These are phyloP conservation scores for Cucumis cinereus DNA, from an alignment of 306 rosid species.

Conservation along the genomic window DNA sequence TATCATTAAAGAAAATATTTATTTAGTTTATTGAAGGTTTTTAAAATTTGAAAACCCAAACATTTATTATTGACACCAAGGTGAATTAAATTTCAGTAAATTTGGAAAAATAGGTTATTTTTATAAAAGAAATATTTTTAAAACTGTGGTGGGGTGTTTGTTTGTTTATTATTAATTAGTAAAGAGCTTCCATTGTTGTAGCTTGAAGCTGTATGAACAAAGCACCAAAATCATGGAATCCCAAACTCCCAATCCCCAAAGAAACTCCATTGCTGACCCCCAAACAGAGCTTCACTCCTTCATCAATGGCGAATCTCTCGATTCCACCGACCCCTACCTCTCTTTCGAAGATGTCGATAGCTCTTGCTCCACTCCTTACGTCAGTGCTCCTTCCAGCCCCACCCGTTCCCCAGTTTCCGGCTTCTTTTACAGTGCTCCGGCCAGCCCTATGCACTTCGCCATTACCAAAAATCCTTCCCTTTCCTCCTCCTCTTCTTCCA, in stretches of 20 bases:
- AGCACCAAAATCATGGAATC: slow-evolving; percentile 30
- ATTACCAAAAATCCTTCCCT: slow-evolving; percentile 11
- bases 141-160: neutral
- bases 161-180: neutral
- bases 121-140: neutral
- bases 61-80: too few relatives aligned
- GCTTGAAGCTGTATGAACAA: neutral
- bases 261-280: slow-evolving; percentile 1
- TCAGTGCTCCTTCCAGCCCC: slow-evolving; percentile 75
- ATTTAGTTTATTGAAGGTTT: too few relatives aligned
- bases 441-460: slow-evolving; percentile 67
- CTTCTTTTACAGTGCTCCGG: slow-evolving; percentile 64
- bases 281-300: slow-evolving; percentile 4
- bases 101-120: neutral
- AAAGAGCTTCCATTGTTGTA: neutral
- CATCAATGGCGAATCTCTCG: slow-evolving; percentile 18
- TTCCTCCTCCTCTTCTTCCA: slow-evolving; percentile 7
- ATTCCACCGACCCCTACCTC: slow-evolving; percentile 3
- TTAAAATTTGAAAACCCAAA: too few relatives aligned
- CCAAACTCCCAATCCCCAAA: slow-evolving; percentile 10
- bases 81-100: neutral
- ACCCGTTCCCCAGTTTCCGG: slow-evolving; percentile 29
- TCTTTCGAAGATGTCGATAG: slow-evolving; percentile 42
- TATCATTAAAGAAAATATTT: too few relatives aligned
- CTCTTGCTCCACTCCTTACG: slow-evolving; percentile 61